Conservation (phyloP, 2,329 filamentous ascomycete genomes). For the Hypoxylon rubiginosum region DNA sequence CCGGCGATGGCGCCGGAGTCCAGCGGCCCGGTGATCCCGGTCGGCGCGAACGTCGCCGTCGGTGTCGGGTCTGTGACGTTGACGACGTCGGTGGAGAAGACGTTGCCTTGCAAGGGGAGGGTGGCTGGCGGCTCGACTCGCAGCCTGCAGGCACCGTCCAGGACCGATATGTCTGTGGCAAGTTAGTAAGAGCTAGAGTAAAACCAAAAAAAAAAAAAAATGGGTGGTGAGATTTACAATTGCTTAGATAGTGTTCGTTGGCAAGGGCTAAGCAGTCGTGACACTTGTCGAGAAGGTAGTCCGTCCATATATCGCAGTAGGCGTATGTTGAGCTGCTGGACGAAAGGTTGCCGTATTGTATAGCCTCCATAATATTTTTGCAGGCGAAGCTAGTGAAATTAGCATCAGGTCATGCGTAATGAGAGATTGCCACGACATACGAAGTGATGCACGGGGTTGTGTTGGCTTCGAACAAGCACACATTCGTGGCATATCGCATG, state of each 20-base stretch:
- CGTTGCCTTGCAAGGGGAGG: conserved; percentile 64
- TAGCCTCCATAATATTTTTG: conserved; percentile 60
- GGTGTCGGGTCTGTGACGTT: conserved; percentile 65
- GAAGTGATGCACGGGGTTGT: conserved; percentile 66
- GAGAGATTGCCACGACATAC: conserved; percentile 53
- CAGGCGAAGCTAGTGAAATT: conserved; percentile 64
- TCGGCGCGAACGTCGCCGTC: conserved; percentile 56
- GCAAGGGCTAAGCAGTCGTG: conserved; percentile 60
- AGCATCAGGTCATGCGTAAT: conserved; percentile 35
- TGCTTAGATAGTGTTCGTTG: conserved; percentile 61
- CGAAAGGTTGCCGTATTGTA: conserved; percentile 65
- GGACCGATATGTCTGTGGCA: conserved; percentile 51
- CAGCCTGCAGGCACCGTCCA: conserved; percentile 70
- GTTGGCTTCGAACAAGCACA: conserved; percentile 65
- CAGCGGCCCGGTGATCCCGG: conserved; percentile 61
- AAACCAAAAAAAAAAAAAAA: too few species aligned
- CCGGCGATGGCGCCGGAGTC: conserved; percentile 69
- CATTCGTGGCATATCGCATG: conserved; percentile 66
- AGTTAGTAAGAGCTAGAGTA: conserved; percentile 18
- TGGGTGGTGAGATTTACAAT: conserved; percentile 60
- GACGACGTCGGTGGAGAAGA: conserved; percentile 64
- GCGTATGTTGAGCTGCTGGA: conserved; percentile 61
- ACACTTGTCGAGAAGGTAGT: conserved; percentile 59
- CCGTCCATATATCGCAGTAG: conserved; percentile 67
- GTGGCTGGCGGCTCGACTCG: conserved; percentile 61